phyloP scores from a whole-genome alignment of 192 early-diverging fungal genomes.

The Podila verticillata region DNA sequence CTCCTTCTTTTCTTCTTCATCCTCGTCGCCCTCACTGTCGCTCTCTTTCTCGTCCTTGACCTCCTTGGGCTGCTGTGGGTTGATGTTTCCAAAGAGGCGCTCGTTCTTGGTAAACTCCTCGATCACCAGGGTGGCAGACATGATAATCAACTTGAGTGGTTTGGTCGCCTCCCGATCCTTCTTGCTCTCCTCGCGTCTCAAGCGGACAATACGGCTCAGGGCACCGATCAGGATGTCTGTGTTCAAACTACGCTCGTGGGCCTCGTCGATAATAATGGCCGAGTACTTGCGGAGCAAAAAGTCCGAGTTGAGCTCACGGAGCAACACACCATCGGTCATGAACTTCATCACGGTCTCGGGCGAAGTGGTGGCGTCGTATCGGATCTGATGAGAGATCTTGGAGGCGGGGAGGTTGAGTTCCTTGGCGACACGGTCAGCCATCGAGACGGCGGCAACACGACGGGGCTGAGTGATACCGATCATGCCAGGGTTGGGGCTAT shows the following conservation, averaged over 20 bases:
- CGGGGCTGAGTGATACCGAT: constrained; percentile 99
- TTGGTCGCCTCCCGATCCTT: constrained; percentile 58
- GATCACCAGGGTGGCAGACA: constrained; percentile 98
- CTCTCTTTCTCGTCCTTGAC: constrained; percentile 4
- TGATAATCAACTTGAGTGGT: constrained; percentile 95
- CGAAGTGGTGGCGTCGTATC: constrained; percentile 89
- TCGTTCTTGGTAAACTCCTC: constrained; percentile 93
- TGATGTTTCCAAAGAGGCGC: constrained; percentile 57
- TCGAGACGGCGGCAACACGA: constrained; percentile 95
- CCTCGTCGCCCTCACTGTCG: not conserved
- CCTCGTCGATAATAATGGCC: constrained; percentile 97
- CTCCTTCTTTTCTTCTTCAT: not conserved
- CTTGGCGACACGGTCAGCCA: constrained; percentile 93
- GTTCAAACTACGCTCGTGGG: constrained; percentile 97
- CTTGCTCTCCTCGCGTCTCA: constrained; percentile 73
- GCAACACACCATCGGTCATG: constrained; percentile 99
- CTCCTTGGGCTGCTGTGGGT: constrained; percentile 11
- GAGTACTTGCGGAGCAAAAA: constrained; percentile 94
- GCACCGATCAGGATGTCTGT: constrained; percentile 99
- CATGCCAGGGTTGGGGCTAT: constrained; percentile 84
- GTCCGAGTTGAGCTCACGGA: constrained; percentile 91
- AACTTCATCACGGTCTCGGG: constrained; percentile 92
- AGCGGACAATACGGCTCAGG: constrained; percentile 85
- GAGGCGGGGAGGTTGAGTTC: constrained; percentile 83
- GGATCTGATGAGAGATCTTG: constrained; percentile 85